Conservation (phyloP, 148 eudicot species). For the Simmondsia chinensis region DNA sequence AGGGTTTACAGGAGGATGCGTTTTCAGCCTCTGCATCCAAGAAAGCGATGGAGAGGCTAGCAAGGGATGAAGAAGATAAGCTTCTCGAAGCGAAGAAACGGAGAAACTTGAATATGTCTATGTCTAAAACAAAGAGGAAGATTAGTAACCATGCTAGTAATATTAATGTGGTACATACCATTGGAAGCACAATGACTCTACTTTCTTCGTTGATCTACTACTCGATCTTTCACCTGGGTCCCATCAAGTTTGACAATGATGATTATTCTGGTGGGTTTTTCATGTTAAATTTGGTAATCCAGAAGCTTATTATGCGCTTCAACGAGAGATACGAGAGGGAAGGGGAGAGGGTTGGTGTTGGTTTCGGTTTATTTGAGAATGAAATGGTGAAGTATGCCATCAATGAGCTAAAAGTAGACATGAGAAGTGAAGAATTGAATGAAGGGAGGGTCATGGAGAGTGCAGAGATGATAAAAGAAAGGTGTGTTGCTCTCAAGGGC, state of each 20-base stretch:
- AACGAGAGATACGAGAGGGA: background rate
- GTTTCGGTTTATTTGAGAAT: conserved; percentile 20
- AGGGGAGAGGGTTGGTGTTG: background rate
- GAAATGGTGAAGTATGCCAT: conserved; percentile 19
- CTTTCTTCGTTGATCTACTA: conserved; percentile 16
- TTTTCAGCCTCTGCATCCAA: conserved; percentile 1
- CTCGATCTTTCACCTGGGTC: conserved; percentile 12
- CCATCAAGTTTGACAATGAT: conserved; percentile 8
- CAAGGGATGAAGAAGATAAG: conserved; percentile 7
- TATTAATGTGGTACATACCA: conserved; percentile 7
- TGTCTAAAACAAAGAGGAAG: conserved; percentile 12
- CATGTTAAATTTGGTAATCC: conserved; percentile 1
- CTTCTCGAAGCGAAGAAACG: conserved; percentile 13
- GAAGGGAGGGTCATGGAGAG: background rate
- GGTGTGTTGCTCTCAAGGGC: conserved; percentile 23
- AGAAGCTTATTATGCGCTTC: conserved; percentile 10
- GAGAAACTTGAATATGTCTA: conserved; percentile 6
- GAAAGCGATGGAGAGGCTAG: conserved; percentile 13
- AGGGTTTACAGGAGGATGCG: conserved; percentile 5
- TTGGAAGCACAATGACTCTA: conserved; percentile 17
- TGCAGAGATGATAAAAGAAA: conserved; percentile 13
- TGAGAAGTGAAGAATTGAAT: background rate
- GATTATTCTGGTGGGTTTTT: background rate
- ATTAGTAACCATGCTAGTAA: conserved; percentile 8
- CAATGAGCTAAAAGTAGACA: conserved; percentile 3